These are phyloP conservation scores for Diaporthe citriasiana DNA, from an alignment of 2,329 filamentous ascomycete species.

Conservation along the genomic window DNA sequence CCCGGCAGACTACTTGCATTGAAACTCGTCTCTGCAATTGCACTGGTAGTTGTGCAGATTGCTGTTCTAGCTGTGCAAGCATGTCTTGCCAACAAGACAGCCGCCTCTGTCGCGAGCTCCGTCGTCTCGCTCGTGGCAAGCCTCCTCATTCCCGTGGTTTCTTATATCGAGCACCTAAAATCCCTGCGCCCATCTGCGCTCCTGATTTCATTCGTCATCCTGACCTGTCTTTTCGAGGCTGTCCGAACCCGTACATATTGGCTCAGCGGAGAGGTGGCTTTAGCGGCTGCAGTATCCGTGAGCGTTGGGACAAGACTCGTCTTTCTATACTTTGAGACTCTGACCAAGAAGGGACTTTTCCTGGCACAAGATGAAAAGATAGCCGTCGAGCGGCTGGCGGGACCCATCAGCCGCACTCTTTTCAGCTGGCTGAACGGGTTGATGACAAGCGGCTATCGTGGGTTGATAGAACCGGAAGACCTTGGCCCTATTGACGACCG, in stretches of 20 bases:
- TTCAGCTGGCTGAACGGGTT: constrained; percentile 44
- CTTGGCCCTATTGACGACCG: constrained; percentile 42
- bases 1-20: not conserved
- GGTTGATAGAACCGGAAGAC: constrained; percentile 40
- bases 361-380: constrained; percentile 3
- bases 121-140: constrained; percentile 41
- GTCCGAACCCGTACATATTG: constrained; percentile 44
- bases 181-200: constrained; percentile 41
- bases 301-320: constrained; percentile 42
- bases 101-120: constrained; percentile 36
- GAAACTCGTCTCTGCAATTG: not conserved
- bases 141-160: constrained; percentile 35
- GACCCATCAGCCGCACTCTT: constrained; percentile 44
- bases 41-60: not conserved
- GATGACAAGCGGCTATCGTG: constrained; percentile 42
- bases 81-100: constrained; percentile 13
- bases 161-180: constrained; percentile 43
- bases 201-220: constrained; percentile 41
- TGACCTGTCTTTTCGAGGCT: constrained; percentile 41
- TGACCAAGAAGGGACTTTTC: constrained; percentile 40
- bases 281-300: constrained; percentile 36
- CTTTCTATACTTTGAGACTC: constrained; percentile 43
- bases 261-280: constrained; percentile 36
- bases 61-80: constrained; percentile 13
- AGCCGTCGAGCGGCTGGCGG: constrained; percentile 41